phyloP scores from a whole-genome alignment of 768 basidiomycete species.

The Lentinula sp. region DNA sequence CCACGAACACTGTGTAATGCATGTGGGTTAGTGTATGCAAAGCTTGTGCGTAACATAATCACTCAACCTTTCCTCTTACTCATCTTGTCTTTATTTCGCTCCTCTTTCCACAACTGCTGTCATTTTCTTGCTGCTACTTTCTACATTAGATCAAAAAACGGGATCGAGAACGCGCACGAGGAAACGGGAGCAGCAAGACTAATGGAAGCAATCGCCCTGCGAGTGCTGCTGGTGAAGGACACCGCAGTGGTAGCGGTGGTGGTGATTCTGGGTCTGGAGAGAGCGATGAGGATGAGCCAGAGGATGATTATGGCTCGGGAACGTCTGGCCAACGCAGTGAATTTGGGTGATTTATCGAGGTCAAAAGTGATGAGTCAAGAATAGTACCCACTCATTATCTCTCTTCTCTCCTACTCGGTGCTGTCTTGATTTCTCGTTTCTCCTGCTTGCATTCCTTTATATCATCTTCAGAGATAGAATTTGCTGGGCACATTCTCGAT shows the following conservation, averaged over 20 bases:
- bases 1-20: conserved; percentile 83
- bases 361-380: neutral
- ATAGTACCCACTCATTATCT: neutral
- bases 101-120: neutral
- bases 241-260: neutral
- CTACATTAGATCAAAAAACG: conserved; percentile 27
- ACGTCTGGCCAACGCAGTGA: neutral
- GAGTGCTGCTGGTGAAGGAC: neutral
- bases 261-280: neutral
- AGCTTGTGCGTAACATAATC: conserved; percentile 51
- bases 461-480: neutral
- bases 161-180: conserved; percentile 19
- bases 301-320: conserved; percentile 1
- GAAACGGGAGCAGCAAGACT: neutral
- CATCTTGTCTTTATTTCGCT: neutral
- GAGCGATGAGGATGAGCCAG: conserved; percentile 1
- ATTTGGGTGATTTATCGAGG: neutral
- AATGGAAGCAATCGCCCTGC: neutral
- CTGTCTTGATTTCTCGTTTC: neutral
- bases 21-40: conserved; percentile 83
- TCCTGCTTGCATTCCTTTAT: neutral
- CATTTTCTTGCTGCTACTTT: conserved; percentile 4
- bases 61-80: conserved; percentile 1
- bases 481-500: neutral
- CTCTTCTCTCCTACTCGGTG: neutral